A percentile compares a stretch with the other conserved stretches of the same genome.
phyloP scores from a whole-genome alignment of 2,329 filamentous ascomycete species.

The Neurospora sp. region DNA sequence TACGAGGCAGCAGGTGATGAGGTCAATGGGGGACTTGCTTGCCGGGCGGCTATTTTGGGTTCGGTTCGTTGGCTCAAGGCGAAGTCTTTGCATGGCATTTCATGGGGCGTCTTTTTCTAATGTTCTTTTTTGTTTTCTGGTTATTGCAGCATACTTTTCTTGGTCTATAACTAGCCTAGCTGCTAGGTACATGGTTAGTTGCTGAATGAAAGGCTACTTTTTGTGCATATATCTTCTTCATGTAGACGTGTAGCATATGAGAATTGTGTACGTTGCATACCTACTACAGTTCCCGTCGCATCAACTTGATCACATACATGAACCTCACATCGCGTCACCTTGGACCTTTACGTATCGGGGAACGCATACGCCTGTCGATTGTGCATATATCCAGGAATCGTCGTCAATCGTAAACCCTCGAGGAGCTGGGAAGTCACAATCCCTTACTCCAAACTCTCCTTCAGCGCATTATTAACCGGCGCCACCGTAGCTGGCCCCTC shows the following conservation, averaged over 20 bases:
- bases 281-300: background rate
- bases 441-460: constrained; percentile 31
- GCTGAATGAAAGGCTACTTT: background rate
- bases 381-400: background rate
- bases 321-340: background rate
- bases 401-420: background rate
- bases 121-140: background rate
- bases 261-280: background rate
- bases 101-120: background rate
- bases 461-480: constrained; percentile 51
- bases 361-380: background rate
- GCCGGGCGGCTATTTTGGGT: background rate
- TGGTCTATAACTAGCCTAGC: background rate
- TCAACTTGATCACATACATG: background rate
- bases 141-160: background rate
- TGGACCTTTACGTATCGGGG: background rate
- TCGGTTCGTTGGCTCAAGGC: background rate
- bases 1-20: background rate
- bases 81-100: background rate
- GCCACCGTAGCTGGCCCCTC: constrained; percentile 46
- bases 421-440: background rate
- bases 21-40: background rate
- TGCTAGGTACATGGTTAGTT: background rate
- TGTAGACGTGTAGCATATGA: background rate
- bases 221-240: background rate